Conservation (phyloP, 2,329 filamentous ascomycete genomes). For the Mycosphaerella sp. region DNA sequence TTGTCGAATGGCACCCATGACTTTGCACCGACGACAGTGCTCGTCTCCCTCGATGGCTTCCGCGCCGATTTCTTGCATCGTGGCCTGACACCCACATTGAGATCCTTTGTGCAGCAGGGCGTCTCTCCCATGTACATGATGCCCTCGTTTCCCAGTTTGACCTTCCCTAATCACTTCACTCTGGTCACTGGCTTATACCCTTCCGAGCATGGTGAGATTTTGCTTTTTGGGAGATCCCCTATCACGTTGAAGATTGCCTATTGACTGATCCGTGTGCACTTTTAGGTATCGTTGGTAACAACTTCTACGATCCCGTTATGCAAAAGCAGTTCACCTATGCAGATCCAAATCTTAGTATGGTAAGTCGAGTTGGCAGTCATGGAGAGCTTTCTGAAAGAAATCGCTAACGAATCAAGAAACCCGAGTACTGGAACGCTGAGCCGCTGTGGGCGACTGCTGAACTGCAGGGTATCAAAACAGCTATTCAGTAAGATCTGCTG, state of each 20-base stretch:
- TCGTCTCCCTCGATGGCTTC: slow-evolving; percentile 93
- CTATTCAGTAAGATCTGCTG: slow-evolving; percentile 55
- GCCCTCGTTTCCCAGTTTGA: slow-evolving; percentile 92
- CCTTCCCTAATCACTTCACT: slow-evolving; percentile 92
- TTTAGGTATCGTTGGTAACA: slow-evolving; percentile 69
- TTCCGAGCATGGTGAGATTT: slow-evolving; percentile 65
- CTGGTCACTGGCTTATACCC: slow-evolving; percentile 88
- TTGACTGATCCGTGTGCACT: neutral
- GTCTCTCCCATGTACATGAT: slow-evolving; percentile 85
- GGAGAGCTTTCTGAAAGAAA: neutral
- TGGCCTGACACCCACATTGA: slow-evolving; percentile 75
- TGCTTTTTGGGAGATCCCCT: neutral
- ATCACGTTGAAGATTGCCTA: too few relatives aligned
- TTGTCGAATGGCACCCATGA: slow-evolving; percentile 76
- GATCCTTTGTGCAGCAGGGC: slow-evolving; percentile 70
- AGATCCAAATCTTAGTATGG: slow-evolving; percentile 63
- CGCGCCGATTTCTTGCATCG: slow-evolving; percentile 86
- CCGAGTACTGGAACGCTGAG: slow-evolving; percentile 93
- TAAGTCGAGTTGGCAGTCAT: neutral
- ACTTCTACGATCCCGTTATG: slow-evolving; percentile 79
- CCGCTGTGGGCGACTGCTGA: slow-evolving; percentile 94
- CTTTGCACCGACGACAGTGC: slow-evolving; percentile 85
- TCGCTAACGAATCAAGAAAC: slow-evolving; percentile 40
- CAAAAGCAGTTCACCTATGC: slow-evolving; percentile 84
- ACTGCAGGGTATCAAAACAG: slow-evolving; percentile 67